Percentiles rank a stretch among this genome's conserved stretches.
Evolutionary conservation across 2,329 filamentous ascomycete species (phyloP).

Genomic region (Epichloe sibirici): DNA sequence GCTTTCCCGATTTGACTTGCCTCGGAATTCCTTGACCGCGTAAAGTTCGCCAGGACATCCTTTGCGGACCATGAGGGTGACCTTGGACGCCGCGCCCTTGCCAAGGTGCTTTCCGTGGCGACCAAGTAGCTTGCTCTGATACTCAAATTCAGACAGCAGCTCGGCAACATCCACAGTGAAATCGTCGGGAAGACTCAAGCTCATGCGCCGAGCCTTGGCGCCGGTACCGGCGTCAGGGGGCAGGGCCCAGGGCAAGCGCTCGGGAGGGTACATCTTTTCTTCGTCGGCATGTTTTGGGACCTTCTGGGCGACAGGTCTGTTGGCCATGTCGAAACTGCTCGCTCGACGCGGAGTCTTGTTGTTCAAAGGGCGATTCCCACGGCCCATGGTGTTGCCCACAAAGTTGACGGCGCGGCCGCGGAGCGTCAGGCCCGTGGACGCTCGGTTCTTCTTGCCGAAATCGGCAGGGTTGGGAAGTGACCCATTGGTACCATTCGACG

Average conservation of each 20-base stretch:
- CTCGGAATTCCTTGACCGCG: slow-evolving; percentile 80
- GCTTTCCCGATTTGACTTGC: slow-evolving; percentile 56
- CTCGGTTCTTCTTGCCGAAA: slow-evolving; percentile 38
- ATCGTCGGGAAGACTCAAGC: slow-evolving; percentile 60
- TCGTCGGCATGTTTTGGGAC: slow-evolving; percentile 11
- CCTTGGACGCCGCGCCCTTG: slow-evolving; percentile 71
- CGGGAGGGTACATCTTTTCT: slow-evolving; percentile 21
- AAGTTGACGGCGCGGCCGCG: slow-evolving; percentile 38
- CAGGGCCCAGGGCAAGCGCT: slow-evolving; percentile 44
- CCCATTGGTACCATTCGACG: slow-evolving; percentile 12
- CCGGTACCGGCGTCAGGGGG: slow-evolving; percentile 60
- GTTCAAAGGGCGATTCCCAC: slow-evolving; percentile 12
- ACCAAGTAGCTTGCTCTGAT: slow-evolving; percentile 56
- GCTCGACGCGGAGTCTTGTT: slow-evolving; percentile 23
- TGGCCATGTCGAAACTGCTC: slow-evolving; percentile 35
- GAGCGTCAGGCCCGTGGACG: slow-evolving; percentile 37
- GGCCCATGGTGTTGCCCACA: slow-evolving; percentile 18
- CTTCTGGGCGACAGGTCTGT: slow-evolving; percentile 15
- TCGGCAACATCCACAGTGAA: slow-evolving; percentile 61
- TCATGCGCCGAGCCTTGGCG: slow-evolving; percentile 67
- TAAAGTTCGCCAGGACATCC: slow-evolving; percentile 53
- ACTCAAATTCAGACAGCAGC: slow-evolving; percentile 54
- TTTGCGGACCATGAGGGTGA: slow-evolving; percentile 67
- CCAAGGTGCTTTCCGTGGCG: slow-evolving; percentile 65
- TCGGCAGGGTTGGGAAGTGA: slow-evolving; percentile 30